Conservation (phyloP, 352 stramenopile species). For the Phytopythium kandeliae region DNA sequence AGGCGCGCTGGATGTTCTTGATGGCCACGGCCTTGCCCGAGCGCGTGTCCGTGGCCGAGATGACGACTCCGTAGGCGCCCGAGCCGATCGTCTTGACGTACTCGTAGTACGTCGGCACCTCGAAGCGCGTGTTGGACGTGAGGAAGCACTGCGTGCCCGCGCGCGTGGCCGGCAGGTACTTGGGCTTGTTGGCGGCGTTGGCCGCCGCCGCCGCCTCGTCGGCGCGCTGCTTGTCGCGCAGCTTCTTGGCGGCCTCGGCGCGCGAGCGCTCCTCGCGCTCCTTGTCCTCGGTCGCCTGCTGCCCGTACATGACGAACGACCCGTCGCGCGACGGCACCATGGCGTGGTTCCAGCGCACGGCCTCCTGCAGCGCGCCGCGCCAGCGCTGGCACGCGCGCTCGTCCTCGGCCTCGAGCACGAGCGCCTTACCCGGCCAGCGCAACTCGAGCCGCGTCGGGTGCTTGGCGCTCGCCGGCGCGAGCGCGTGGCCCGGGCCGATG, state of each 20-base stretch:
- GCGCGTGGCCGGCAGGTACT: slow-evolving; percentile 70
- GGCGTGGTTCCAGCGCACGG: slow-evolving; percentile 83
- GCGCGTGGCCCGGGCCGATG: slow-evolving; percentile 62
- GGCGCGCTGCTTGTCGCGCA: slow-evolving; percentile 66
- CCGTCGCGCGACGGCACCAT: slow-evolving; percentile 81
- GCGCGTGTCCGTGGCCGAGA: slow-evolving; percentile 73
- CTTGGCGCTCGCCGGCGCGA: slow-evolving; percentile 51
- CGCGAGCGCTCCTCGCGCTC: slow-evolving; percentile 65
- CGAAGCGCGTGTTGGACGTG: slow-evolving; percentile 70
- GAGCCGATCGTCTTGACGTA: slow-evolving; percentile 76
- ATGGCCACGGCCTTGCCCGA: slow-evolving; percentile 79
- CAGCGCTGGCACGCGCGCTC: slow-evolving; percentile 46
- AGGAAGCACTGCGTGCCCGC: slow-evolving; percentile 76
- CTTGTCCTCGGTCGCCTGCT: slow-evolving; percentile 67
- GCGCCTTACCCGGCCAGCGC: slow-evolving; percentile 60
- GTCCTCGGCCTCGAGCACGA: slow-evolving; percentile 71
- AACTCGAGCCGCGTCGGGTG: slow-evolving; percentile 63
- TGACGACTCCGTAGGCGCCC: slow-evolving; percentile 75
- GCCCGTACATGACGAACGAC: slow-evolving; percentile 75
- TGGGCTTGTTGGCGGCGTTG: slow-evolving; percentile 75
- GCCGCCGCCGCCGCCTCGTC: slow-evolving; percentile 55
- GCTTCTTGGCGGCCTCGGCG: slow-evolving; percentile 63
- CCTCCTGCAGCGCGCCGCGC: slow-evolving; percentile 73
- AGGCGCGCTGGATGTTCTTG: slow-evolving; percentile 83
- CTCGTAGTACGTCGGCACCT: slow-evolving; percentile 74